A percentile compares a stretch with the other conserved stretches of the same genome.
Conservation (phyloP, 2,329 filamentous ascomycete species). For the Trichoderma guizhouense region DNA sequence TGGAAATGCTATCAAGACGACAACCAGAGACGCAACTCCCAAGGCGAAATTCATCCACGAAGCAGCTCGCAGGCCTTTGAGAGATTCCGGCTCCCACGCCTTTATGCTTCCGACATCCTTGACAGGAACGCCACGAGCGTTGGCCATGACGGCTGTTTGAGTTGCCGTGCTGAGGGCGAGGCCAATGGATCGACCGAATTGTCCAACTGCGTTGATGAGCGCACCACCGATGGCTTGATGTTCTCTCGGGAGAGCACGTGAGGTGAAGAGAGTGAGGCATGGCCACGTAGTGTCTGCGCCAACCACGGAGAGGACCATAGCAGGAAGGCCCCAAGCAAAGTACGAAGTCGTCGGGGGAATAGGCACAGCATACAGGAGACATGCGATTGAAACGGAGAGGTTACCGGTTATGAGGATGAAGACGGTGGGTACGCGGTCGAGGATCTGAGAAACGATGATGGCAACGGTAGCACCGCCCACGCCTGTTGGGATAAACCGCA, state of each 20-base stretch:
- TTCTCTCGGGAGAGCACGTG: constrained; percentile 56
- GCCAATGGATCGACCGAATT: constrained; percentile 63
- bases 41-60: constrained; percentile 53
- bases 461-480: constrained; percentile 57
- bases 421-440: constrained; percentile 56
- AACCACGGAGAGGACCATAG: constrained; percentile 63
- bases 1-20: constrained; percentile 48
- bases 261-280: constrained; percentile 62
- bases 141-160: constrained; percentile 59
- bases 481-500: constrained; percentile 66
- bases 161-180: constrained; percentile 63
- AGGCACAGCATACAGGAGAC: constrained; percentile 60
- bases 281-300: constrained; percentile 67
- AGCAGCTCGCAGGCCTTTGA: constrained; percentile 48
- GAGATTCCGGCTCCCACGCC: constrained; percentile 44
- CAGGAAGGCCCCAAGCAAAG: constrained; percentile 64
- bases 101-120: constrained; percentile 41
- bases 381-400: constrained; percentile 50
- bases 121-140: constrained; percentile 42
- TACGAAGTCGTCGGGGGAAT: constrained; percentile 60
- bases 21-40: constrained; percentile 39
- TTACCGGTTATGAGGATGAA: constrained; percentile 58
- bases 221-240: constrained; percentile 68
- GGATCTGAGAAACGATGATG: constrained; percentile 52
- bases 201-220: constrained; percentile 63